These are phyloP conservation scores for Domatiomyces catenatus DNA, from an alignment of 2,329 filamentous ascomycete genomes.

Conservation along the genomic window DNA sequence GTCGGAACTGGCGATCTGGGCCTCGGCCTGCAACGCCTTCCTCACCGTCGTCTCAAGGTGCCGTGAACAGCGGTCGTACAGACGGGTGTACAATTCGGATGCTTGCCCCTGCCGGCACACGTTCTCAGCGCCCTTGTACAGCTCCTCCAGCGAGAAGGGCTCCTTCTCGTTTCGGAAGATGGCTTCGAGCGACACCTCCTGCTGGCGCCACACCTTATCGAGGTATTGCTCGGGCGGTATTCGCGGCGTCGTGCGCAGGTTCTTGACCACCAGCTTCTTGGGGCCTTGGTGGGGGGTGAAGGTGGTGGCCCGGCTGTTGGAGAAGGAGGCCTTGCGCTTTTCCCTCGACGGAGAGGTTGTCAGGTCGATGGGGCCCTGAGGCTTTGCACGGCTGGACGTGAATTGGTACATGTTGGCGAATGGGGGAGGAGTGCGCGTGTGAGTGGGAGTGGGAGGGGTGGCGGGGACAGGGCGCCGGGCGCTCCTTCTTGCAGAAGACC, in stretches of 20 bases:
- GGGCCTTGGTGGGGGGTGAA: constrained; percentile 64
- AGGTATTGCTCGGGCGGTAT: constrained; percentile 64
- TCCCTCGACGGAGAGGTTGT: constrained; percentile 25
- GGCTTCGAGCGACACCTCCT: constrained; percentile 55
- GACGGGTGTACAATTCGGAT: constrained; percentile 47
- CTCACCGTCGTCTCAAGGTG: constrained; percentile 46
- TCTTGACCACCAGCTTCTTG: constrained; percentile 86
- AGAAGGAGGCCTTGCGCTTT: constrained; percentile 21
- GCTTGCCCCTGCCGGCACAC: constrained; percentile 67
- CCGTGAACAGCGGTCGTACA: constrained; percentile 50
- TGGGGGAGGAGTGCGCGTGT: constrained; percentile 3
- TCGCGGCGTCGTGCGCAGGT: constrained; percentile 52
- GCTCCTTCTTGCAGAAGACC: too few species aligned
- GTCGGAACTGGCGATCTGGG: constrained; percentile 41
- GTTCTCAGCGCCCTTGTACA: constrained; percentile 86
- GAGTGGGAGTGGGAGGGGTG: not conserved
- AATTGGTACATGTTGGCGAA: constrained; percentile 41
- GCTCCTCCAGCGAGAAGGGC: constrained; percentile 62
- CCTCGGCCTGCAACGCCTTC: constrained; percentile 41
- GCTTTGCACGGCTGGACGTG: constrained; percentile 24
- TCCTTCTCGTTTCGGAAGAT: constrained; percentile 55
- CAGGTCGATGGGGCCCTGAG: constrained; percentile 31
- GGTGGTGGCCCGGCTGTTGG: constrained; percentile 23
- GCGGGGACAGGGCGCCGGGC: too few species aligned
- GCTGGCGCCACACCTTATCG: constrained; percentile 54